These are phyloP conservation scores for Aspergillus sp. DNA, from an alignment of 2,329 filamentous ascomycete species.

Conservation along the genomic window DNA sequence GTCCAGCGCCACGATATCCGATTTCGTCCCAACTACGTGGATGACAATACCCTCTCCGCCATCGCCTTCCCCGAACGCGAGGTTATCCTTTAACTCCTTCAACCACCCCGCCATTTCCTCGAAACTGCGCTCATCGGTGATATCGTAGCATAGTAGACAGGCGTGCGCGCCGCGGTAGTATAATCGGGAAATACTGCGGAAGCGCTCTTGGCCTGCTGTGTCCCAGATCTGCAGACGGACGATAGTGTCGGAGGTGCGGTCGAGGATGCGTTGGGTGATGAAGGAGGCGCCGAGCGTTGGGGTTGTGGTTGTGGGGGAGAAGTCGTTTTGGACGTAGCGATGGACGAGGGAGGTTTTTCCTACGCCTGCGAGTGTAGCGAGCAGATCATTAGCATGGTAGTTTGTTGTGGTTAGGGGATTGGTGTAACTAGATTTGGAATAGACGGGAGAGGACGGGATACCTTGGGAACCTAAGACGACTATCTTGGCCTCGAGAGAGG, in stretches of 20 bases:
- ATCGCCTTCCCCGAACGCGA: conserved; percentile 49
- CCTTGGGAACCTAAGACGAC: conserved; percentile 48
- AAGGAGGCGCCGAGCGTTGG: conserved; percentile 74
- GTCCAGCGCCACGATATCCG: conserved; percentile 81
- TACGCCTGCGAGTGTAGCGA: conserved; percentile 31
- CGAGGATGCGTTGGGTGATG: conserved; percentile 70
- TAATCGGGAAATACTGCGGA: conserved; percentile 85
- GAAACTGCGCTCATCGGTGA: conserved; percentile 79
- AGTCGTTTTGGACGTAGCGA: conserved; percentile 42
- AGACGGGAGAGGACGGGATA: conserved; percentile 12
- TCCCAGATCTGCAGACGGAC: conserved; percentile 97
- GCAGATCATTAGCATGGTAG: conserved; percentile 2
- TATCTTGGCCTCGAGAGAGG: conserved; percentile 47
- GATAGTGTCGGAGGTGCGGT: conserved; percentile 75
- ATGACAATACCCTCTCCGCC: conserved; percentile 63
- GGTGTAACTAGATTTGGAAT: not conserved
- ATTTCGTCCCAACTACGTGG: conserved; percentile 92
- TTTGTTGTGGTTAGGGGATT: conserved; percentile 1
- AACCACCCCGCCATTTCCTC: conserved; percentile 91
- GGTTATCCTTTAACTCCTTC: conserved; percentile 71
- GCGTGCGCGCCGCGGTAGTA: conserved; percentile 96
- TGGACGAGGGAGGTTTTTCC: conserved; percentile 49
- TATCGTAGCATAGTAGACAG: conserved; percentile 89
- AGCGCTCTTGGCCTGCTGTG: conserved; percentile 91
- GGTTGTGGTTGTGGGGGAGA: conserved; percentile 44